Percentiles rank a stretch among this genome's conserved stretches.
phyloP scores from a whole-genome alignment of 805 yeast genomes.

The Schwanniomyces polymorphus region DNA sequence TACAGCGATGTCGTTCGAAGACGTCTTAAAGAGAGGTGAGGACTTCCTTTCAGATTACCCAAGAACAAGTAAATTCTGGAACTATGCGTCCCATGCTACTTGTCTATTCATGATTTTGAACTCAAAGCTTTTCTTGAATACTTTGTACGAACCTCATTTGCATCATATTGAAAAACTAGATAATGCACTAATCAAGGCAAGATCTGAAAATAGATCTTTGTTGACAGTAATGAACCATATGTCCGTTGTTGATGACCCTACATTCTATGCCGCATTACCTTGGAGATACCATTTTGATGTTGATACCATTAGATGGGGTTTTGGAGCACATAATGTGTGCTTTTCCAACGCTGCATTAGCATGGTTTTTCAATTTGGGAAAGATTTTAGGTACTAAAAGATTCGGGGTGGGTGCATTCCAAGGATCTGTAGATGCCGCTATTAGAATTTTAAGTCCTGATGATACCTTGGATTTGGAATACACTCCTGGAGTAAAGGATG shows the following conservation, averaged over 20 bases:
- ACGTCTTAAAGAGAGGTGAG: constrained; percentile 71
- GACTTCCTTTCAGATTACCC: constrained; percentile 67
- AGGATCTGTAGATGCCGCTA: constrained; percentile 82
- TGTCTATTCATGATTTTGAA: constrained; percentile 64
- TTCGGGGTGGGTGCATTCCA: constrained; percentile 95
- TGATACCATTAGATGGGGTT: constrained; percentile 84
- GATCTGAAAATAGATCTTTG: constrained; percentile 69
- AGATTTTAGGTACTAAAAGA: constrained; percentile 80
- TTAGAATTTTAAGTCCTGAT: constrained; percentile 77
- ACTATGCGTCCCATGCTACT: constrained; percentile 64
- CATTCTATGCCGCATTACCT: constrained; percentile 84
- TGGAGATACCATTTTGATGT: constrained; percentile 61
- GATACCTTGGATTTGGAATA: constrained; percentile 56
- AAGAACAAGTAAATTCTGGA: constrained; percentile 60
- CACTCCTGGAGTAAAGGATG: constrained; percentile 27
- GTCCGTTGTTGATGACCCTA: constrained; percentile 91
- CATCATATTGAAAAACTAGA: constrained; percentile 65
- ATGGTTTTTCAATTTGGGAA: constrained; percentile 81
- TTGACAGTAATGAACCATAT: constrained; percentile 91
- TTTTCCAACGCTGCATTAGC: constrained; percentile 55
- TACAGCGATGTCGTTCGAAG: constrained; percentile 60
- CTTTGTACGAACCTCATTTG: constrained; percentile 64
- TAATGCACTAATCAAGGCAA: constrained; percentile 59
- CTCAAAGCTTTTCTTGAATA: constrained; percentile 60
- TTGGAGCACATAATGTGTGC: constrained; percentile 91